phyloP scores from a whole-genome alignment of 2,329 filamentous ascomycete species.

The Phyllosticta citrichinensis region DNA sequence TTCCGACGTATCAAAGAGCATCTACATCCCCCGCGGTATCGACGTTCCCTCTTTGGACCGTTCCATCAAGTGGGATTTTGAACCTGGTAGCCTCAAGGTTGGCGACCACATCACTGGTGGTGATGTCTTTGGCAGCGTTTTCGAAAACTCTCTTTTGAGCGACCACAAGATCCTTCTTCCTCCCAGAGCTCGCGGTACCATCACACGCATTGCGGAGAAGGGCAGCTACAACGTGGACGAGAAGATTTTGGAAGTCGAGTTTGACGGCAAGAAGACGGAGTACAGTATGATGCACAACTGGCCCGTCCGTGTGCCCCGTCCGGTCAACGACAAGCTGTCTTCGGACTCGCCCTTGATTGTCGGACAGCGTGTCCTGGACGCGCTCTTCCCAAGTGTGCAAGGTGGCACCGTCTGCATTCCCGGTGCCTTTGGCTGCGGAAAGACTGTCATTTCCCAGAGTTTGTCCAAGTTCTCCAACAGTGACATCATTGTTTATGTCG shows the following conservation, averaged over 20 bases:
- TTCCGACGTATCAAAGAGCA: conserved; percentile 65
- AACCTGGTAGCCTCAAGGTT: conserved; percentile 72
- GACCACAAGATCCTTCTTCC: conserved; percentile 91
- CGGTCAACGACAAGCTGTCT: conserved; percentile 81
- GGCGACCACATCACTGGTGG: conserved; percentile 95
- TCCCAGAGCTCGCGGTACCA: conserved; percentile 79
- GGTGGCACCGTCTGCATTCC: conserved; percentile 97
- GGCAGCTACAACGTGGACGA: conserved; percentile 90
- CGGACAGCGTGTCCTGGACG: conserved; percentile 91
- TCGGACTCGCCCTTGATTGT: conserved; percentile 89
- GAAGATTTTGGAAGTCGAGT: conserved; percentile 91
- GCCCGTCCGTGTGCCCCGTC: conserved; percentile 93
- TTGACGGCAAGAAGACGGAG: conserved; percentile 89
- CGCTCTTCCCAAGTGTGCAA: conserved; percentile 91
- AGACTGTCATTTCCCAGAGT: conserved; percentile 97
- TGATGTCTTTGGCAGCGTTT: conserved; percentile 90
- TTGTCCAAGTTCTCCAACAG: conserved; percentile 99
- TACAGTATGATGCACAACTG: conserved; percentile 98
- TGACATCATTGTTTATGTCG: conserved; percentile 97
- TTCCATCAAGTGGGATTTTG: conserved; percentile 93
- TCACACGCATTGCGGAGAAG: conserved; percentile 81
- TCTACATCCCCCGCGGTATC: conserved; percentile 97
- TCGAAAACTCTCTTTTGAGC: conserved; percentile 89
- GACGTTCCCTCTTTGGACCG: conserved; percentile 79
- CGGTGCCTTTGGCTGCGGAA: conserved; percentile 95